Evolutionary conservation across 2,329 filamentous ascomycete species (phyloP), one percentile per base, ranked within the genome.

Genomic region (Botrytis squamosa): DNA sequence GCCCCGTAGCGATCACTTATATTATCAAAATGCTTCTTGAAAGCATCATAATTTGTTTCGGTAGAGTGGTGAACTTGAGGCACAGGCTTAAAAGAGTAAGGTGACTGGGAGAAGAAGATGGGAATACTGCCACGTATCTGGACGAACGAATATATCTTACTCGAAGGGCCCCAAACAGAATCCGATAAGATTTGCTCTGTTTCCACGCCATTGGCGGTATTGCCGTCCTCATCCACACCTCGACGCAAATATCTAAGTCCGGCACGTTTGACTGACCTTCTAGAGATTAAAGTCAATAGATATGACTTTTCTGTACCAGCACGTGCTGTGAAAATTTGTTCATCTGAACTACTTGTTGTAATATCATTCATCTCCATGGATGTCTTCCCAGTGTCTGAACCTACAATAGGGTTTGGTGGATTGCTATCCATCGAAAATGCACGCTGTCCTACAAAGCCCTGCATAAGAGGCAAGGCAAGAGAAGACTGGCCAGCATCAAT

Each of bases 101-200:
- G 95, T 0, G 93, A 94, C 80, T 99, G 96, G 0, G 95, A 97
- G 81, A 98, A 99, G 84, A 96, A 98, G 0, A 98, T 83, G 0
- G 96, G 96, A 76, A 98, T 97, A 36, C 95, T 98, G 10, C 95
- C 95, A 76, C 96, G 89, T 38, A 94, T 86, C 81, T 99, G 96
- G 5, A 97, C 84, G 78, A 97, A 97, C 0, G 94, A 97, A 81
- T 93, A 93, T 3, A 91, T 86, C 77, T 89, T 93, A 3, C 83
- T 85, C 0, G 86, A 83, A 0, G 86, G 80, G 29, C 90, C 86
- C 90, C 92, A 95, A 1, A 86, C 86, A 2, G 90, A 85, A 0
- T 88, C 88, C 0, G 93, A 96, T 4, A 99, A 86, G 16, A 99
- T 92, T 82, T 99, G 96, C 81, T 99, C 96, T 0, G 95, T 97